phyloP scores from a whole-genome alignment of 2,329 filamentous ascomycete species.

The Rutstroemia sp. region DNA sequence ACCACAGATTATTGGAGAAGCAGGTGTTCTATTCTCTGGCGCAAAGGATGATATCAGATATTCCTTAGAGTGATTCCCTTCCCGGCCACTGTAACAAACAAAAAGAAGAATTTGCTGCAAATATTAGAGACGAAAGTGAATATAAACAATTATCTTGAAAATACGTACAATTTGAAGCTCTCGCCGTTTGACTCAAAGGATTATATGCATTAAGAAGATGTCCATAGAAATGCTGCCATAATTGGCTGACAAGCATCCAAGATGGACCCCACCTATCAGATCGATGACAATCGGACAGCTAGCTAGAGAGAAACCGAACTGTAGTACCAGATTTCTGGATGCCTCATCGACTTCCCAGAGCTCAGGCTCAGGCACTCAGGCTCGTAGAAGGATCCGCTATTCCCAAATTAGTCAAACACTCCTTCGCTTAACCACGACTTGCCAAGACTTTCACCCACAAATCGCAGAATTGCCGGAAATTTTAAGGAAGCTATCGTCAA shows the following conservation, averaged over 20 bases:
- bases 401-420: constrained; percentile 5
- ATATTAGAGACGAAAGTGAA: too few relatives aligned
- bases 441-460: constrained; percentile 20
- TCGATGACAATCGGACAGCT: background rate
- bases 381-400: background rate
- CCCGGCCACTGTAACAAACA: background rate
- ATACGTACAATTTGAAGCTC: background rate
- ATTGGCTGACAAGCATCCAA: too few relatives aligned
- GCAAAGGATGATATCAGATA: too few relatives aligned
- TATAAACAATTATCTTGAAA: too few relatives aligned
- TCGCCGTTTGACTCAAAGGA: constrained; percentile 17
- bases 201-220: background rate
- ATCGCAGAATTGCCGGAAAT: constrained; percentile 2
- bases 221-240: too few relatives aligned
- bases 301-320: background rate
- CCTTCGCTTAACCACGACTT: constrained; percentile 11
- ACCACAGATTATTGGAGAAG: too few relatives aligned
- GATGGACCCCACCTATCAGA: background rate
- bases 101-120: background rate
- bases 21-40: too few relatives aligned
- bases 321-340: background rate
- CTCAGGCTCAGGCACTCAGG: background rate
- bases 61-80: too few relatives aligned
- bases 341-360: background rate
- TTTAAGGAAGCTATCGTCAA: background rate